Evolutionary conservation across 2,329 filamentous ascomycete genomes (phyloP).

Genomic region (Botrytis cinerea): DNA sequence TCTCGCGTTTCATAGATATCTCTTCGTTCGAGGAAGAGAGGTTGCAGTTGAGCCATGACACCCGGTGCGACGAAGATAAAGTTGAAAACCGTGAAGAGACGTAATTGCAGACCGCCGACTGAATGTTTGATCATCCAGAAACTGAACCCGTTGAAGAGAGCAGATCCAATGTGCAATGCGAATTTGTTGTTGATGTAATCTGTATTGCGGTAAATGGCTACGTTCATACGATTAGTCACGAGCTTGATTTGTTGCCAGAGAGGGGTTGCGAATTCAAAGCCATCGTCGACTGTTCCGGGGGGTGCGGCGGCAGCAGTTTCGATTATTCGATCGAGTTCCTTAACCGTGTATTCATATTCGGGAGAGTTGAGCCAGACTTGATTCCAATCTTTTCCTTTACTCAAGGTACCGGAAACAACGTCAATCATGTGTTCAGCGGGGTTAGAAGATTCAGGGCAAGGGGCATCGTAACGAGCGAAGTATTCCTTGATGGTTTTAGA

Average conservation of each 20-base stretch:
- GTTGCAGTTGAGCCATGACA: conserved; percentile 59
- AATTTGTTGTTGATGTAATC: conserved; percentile 55
- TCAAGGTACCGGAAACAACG: conserved; percentile 50
- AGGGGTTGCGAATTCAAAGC: conserved; percentile 55
- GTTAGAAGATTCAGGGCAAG: conserved; percentile 46
- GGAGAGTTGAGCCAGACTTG: conserved; percentile 65
- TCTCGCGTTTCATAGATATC: conserved; percentile 61
- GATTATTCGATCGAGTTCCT: conserved; percentile 61
- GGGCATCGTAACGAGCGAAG: conserved; percentile 56
- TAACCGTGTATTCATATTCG: conserved; percentile 53
- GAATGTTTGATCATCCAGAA: conserved; percentile 61
- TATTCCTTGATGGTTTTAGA: conserved; percentile 59
- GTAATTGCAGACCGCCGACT: conserved; percentile 53
- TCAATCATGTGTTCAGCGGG: conserved; percentile 50
- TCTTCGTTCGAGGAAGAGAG: conserved; percentile 57
- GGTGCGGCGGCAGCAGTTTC: conserved; percentile 46
- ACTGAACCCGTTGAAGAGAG: conserved; percentile 61
- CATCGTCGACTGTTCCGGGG: conserved; percentile 44
- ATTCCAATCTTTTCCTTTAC: conserved; percentile 64
- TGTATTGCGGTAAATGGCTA: conserved; percentile 65
- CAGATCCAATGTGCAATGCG: conserved; percentile 54
- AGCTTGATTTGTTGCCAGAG: conserved; percentile 47
- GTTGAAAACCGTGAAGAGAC: conserved; percentile 62
- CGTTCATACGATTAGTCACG: conserved; percentile 37
- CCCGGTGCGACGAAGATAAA: conserved; percentile 64